A percentile compares a stretch with the other conserved stretches of the same genome.
Evolutionary conservation across 768 basidiomycete species (phyloP).

Genomic region (Psilocybe cyanescens): DNA sequence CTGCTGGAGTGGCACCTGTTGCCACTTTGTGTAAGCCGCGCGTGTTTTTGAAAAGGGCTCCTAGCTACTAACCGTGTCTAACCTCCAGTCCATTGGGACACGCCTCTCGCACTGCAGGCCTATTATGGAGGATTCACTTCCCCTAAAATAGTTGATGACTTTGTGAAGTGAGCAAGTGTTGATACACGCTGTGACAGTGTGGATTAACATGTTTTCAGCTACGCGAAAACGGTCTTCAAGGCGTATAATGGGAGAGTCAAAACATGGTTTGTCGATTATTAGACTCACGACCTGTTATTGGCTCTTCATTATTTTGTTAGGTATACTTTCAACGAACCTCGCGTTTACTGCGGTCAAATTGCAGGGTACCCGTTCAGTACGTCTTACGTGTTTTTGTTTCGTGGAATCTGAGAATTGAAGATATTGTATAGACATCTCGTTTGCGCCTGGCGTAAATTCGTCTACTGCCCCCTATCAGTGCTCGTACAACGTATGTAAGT

Average conservation of each 20-base stretch:
- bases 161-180: slow-evolving; percentile 38
- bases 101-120: slow-evolving; percentile 47
- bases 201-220: slow-evolving; percentile 27
- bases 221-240: slow-evolving; percentile 52
- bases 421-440: slow-evolving; percentile 33
- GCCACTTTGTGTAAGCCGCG: slow-evolving; percentile 49
- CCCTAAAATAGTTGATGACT: slow-evolving; percentile 49
- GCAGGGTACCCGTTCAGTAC: slow-evolving; percentile 46
- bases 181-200: neutral
- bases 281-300: neutral
- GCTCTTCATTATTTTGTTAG: slow-evolving; percentile 19
- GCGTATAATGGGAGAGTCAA: slow-evolving; percentile 52
- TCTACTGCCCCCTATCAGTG: slow-evolving; percentile 50
- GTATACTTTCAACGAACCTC: slow-evolving; percentile 59
- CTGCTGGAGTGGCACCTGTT: slow-evolving; percentile 46
- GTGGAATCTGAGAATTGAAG: neutral
- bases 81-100: slow-evolving; percentile 50
- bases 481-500: slow-evolving; percentile 45
- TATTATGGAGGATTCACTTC: slow-evolving; percentile 56
- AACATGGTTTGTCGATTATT: slow-evolving; percentile 37
- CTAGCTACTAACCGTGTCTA: neutral
- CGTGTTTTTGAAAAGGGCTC: neutral
- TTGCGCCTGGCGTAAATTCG: slow-evolving; percentile 45
- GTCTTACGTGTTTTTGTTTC: slow-evolving; percentile 9
- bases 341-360: slow-evolving; percentile 43